Conservation (phyloP, 2,329 filamentous ascomycete species). For the Rhinocladiella similis region DNA sequence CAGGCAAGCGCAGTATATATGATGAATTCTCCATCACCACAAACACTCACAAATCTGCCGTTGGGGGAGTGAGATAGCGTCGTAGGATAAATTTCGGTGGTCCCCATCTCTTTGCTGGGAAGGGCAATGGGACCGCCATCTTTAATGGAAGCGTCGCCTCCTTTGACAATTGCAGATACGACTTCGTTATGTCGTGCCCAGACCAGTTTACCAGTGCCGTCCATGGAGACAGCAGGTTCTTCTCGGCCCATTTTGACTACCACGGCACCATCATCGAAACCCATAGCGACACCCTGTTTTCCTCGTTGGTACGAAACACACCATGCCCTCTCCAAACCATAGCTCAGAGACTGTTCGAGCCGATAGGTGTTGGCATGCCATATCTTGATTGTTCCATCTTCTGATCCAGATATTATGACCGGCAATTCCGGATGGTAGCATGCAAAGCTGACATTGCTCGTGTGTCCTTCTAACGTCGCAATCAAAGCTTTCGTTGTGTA, state of each 20-base stretch:
- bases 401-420: slow-evolving; percentile 95
- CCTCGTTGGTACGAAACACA: slow-evolving; percentile 95
- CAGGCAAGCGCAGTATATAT: slow-evolving; percentile 96
- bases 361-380: slow-evolving; percentile 99
- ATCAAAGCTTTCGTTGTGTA: slow-evolving; percentile 98
- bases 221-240: slow-evolving; percentile 97
- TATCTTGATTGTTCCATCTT: slow-evolving; percentile 95
- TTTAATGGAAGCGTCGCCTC: slow-evolving; percentile 78
- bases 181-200: slow-evolving; percentile 96
- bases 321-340: slow-evolving; percentile 94
- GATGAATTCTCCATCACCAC: slow-evolving; percentile 97
- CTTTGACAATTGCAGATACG: slow-evolving; percentile 91
- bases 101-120: slow-evolving; percentile 90
- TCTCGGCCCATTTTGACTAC: slow-evolving; percentile 97
- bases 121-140: slow-evolving; percentile 85
- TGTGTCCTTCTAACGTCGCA: slow-evolving; percentile 93
- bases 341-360: slow-evolving; percentile 92
- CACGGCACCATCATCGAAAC: slow-evolving; percentile 96
- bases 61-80: slow-evolving; percentile 95
- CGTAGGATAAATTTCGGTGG: slow-evolving; percentile 85
- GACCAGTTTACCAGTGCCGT: slow-evolving; percentile 90
- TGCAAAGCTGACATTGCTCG: slow-evolving; percentile 96
- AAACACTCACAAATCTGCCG: slow-evolving; percentile 83
- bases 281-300: slow-evolving; percentile 90
- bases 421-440: slow-evolving; percentile 97